These are phyloP conservation scores for Trichoderma asperellum DNA, from an alignment of 2,329 filamentous ascomycete species.

Conservation along the genomic window DNA sequence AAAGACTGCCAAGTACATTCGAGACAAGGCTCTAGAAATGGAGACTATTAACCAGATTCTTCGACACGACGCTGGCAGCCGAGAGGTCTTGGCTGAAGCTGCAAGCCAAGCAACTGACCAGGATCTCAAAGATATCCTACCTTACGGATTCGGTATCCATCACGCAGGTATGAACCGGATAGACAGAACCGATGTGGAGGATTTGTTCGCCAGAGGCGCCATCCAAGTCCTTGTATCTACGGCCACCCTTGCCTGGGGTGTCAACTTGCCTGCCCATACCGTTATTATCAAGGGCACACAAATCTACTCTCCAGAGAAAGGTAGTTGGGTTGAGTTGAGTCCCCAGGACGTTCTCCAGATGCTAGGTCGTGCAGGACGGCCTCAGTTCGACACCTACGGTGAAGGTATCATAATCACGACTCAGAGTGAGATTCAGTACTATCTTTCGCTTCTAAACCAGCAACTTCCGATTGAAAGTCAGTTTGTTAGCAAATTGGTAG, in stretches of 20 bases:
- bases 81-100: constrained; percentile 85
- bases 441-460: constrained; percentile 93
- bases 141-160: constrained; percentile 97
- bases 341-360: constrained; percentile 98
- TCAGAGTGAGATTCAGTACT: constrained; percentile 94
- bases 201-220: constrained; percentile 86
- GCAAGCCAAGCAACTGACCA: constrained; percentile 80
- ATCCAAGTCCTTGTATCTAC: constrained; percentile 97
- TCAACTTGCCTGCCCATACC: constrained; percentile 95
- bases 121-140: constrained; percentile 90
- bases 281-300: constrained; percentile 99
- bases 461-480: constrained; percentile 98
- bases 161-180: constrained; percentile 95
- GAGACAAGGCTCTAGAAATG: constrained; percentile 94
- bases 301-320: constrained; percentile 97
- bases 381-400: constrained; percentile 96
- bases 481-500: constrained; percentile 86
- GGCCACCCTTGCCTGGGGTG: constrained; percentile 98
- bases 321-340: constrained; percentile 96
- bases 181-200: constrained; percentile 94
- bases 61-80: constrained; percentile 86
- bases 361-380: constrained; percentile 94
- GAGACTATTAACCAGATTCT: constrained; percentile 97
- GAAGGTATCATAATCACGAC: constrained; percentile 99
- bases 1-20: constrained; percentile 94